These are phyloP conservation scores for Histomonas meleagridis DNA, from an alignment of 208 protist species.

Conservation along the genomic window DNA sequence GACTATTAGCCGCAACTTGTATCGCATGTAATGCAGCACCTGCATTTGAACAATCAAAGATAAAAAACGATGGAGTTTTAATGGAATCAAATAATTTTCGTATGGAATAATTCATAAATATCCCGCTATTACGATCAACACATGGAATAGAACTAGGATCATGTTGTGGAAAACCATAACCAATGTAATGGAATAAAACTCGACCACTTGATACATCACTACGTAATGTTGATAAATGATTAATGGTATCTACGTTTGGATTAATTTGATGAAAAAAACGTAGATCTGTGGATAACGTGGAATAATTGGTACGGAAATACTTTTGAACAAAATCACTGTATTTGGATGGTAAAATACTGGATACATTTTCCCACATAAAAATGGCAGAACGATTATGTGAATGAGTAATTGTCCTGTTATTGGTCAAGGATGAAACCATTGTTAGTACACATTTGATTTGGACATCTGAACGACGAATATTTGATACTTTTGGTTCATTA, in stretches of 20 bases:
- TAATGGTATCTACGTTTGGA: background rate
- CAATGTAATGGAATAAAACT: background rate
- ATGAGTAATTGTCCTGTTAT: too few relatives aligned
- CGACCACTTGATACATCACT: background rate
- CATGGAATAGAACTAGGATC: background rate
- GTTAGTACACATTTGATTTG: too few relatives aligned
- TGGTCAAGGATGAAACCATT: too few relatives aligned
- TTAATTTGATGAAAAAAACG: background rate
- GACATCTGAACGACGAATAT: too few relatives aligned
- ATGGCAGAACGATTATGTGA: too few relatives aligned
- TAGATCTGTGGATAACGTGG: background rate
- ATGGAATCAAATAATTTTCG: background rate
- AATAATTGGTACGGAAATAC: background rate
- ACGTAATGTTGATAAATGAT: background rate
- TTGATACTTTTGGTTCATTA: too few relatives aligned
- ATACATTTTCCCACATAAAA: background rate
- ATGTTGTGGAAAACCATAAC: background rate
- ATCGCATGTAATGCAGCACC: background rate
- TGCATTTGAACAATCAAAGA: conserved; percentile 26
- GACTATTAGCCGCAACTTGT: background rate
- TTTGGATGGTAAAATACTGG: background rate
- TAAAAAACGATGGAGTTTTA: background rate
- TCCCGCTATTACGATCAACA: background rate
- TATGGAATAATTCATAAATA: background rate
- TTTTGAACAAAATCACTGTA: background rate